Conservation (phyloP, 2,329 filamentous ascomycete genomes). For the Aspergillus texensis region DNA sequence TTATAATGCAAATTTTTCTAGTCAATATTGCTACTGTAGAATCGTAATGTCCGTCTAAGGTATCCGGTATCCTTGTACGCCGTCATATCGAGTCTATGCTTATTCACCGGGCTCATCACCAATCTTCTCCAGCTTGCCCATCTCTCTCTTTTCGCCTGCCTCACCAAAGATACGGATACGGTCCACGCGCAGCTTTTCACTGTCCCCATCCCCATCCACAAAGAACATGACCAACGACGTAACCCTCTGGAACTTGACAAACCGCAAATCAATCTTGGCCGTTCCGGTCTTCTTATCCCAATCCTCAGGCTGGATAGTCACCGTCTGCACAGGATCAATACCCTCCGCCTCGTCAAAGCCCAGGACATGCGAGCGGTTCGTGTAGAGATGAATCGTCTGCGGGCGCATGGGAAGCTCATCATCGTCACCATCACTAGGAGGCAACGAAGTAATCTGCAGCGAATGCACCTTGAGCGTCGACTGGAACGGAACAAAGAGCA, state of each 20-base stretch:
- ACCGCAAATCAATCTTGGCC: slow-evolving; percentile 73
- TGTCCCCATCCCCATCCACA: slow-evolving; percentile 78
- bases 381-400: slow-evolving; percentile 80
- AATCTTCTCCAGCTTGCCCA: slow-evolving; percentile 95
- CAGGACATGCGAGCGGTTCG: slow-evolving; percentile 85
- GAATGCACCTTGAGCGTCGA: slow-evolving; percentile 87
- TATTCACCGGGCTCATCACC: slow-evolving; percentile 71
- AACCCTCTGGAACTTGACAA: slow-evolving; percentile 97
- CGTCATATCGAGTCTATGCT: slow-evolving; percentile 5
- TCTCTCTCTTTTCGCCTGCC: slow-evolving; percentile 84
- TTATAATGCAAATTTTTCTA: background rate
- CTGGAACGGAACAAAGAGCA: slow-evolving; percentile 90
- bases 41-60: slow-evolving; percentile 1
- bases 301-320: slow-evolving; percentile 73
- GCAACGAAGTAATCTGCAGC: slow-evolving; percentile 79
- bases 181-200: slow-evolving; percentile 79
- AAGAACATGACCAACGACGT: slow-evolving; percentile 86
- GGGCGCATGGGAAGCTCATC: slow-evolving; percentile 80
- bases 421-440: slow-evolving; percentile 62
- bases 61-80: background rate
- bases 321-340: slow-evolving; percentile 74
- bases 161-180: slow-evolving; percentile 74
- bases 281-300: slow-evolving; percentile 78
- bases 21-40: background rate
- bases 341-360: slow-evolving; percentile 95